Evolutionary conservation across 345 rosid genomes (phyloP), one percentile per base, ranked within the genome.

Genomic region (Rhizophora apiculata): DNA sequence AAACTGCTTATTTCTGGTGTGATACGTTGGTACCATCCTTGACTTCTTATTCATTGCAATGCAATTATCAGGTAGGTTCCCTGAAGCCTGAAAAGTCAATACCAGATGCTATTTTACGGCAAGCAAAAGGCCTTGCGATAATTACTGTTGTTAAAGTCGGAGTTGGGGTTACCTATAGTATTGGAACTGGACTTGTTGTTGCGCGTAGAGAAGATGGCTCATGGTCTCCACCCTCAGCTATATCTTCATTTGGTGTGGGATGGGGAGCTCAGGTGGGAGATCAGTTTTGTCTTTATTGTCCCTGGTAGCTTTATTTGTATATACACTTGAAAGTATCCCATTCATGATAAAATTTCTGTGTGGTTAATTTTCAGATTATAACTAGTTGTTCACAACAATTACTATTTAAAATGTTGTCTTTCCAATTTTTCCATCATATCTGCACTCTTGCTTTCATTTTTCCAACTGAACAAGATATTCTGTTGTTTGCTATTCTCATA

Each of bases 171-270:
- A 88, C 97, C 20, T 95, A 92, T 70, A 95, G 86, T 76, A 75
- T 95, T 66, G 99, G 99, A 63, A 95, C 99, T 0, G 99, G 99
- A 24, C 83, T 95, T 22, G 94, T 87, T 64, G 64, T 95, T 82
- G 91, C 96, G 75, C 91, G 86, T 30, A 84, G 93, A 82, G 88
- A 88, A 74, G 98, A 95, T 74, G 96, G 91, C 65, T 92, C 96
- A 4, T 95, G 99, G 97, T 95, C 99, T 69, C 96, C 99, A 63
- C 99, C 98, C 46, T 92, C 98, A 0, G 94, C 99, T 71, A 82
- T 95, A 69, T 88, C 97, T 72, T 81, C 99, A 27, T 87, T 87
- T 76, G 99, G 99, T 68, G 49, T 87, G 68, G 99, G 99, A 68
- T 95, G 99, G 98, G 98, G 99, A 74, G 94, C 98, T 73, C 99